Evolutionary conservation across 192 early-diverging fungal species (phyloP).

Genomic region (Coemansia sp.): DNA sequence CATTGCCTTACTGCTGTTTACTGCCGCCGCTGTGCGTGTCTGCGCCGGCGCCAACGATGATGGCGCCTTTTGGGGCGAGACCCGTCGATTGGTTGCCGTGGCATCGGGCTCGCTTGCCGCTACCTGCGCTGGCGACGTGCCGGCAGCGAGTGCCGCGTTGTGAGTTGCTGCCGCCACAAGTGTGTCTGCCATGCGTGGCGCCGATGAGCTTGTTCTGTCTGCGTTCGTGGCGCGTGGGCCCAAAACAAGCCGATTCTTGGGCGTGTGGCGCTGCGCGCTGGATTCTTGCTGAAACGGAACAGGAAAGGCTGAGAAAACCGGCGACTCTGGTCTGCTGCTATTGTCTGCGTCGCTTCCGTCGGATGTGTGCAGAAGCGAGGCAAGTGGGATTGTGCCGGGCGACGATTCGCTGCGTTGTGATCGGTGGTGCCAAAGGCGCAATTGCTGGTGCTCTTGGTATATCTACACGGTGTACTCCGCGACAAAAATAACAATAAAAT

Average conservation of each 20-base stretch:
- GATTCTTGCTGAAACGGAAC: not conserved
- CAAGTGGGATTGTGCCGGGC: not conserved
- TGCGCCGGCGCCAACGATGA: not conserved
- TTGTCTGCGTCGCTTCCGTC: not conserved
- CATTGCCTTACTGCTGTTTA: slow-evolving; percentile 1
- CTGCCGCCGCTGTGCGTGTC: not conserved
- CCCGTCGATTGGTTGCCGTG: not conserved
- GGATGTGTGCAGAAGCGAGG: not conserved
- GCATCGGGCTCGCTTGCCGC: not conserved
- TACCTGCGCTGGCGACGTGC: not conserved
- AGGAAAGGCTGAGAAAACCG: not conserved
- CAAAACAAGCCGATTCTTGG: not conserved
- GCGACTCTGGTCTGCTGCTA: not conserved
- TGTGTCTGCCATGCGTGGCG: slow-evolving; percentile 1
- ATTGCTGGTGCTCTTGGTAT: not conserved
- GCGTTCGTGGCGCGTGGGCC: not conserved
- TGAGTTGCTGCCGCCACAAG: not conserved
- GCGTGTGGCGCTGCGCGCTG: not conserved
- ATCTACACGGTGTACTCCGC: not conserved
- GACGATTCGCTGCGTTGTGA: slow-evolving; percentile 1
- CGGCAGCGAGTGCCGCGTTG: not conserved
- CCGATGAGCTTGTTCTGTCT: not conserved
- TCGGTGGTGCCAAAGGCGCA: not conserved
- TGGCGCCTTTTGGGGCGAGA: not conserved
- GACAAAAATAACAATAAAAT: not conserved